These are phyloP conservation scores for Fusarium buharicum DNA, from an alignment of 2,329 filamentous ascomycete genomes.

Conservation along the genomic window DNA sequence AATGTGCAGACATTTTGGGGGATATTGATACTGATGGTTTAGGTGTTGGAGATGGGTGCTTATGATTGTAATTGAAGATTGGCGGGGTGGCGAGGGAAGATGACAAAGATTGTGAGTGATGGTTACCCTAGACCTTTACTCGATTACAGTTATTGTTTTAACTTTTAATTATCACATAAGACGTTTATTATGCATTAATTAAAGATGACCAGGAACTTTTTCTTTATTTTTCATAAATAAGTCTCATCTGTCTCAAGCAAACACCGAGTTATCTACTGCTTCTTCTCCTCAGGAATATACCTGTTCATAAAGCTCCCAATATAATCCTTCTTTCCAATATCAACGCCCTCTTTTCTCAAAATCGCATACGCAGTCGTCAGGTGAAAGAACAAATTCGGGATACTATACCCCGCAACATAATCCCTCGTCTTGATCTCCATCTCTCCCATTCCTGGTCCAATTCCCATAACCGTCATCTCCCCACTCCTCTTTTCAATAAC, in stretches of 20 bases:
- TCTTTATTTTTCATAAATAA: no score
- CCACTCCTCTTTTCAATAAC: slow-evolving; percentile 48
- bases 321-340: slow-evolving; percentile 70
- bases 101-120: slow-evolving; percentile 16
- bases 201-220: no score
- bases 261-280: no score
- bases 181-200: no score
- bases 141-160: no score
- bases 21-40: background rate
- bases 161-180: no score
- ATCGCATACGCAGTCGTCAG: slow-evolving; percentile 68
- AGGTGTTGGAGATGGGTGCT: background rate
- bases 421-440: slow-evolving; percentile 43
- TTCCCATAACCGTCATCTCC: slow-evolving; percentile 45
- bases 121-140: slow-evolving; percentile 23
- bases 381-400: slow-evolving; percentile 75
- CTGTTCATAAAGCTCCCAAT: slow-evolving; percentile 50
- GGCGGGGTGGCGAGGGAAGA: slow-evolving; percentile 23
- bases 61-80: slow-evolving; percentile 21
- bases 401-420: slow-evolving; percentile 60
- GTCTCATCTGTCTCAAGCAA: no score
- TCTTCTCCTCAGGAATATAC: slow-evolving; percentile 27
- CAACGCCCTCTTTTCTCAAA: slow-evolving; percentile 68
- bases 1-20: slow-evolving; percentile 48
- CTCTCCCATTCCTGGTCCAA: slow-evolving; percentile 47